Evolutionary conservation across 257 asterid genomes (phyloP).

Genomic region (Paraleonurus japonicus): DNA sequence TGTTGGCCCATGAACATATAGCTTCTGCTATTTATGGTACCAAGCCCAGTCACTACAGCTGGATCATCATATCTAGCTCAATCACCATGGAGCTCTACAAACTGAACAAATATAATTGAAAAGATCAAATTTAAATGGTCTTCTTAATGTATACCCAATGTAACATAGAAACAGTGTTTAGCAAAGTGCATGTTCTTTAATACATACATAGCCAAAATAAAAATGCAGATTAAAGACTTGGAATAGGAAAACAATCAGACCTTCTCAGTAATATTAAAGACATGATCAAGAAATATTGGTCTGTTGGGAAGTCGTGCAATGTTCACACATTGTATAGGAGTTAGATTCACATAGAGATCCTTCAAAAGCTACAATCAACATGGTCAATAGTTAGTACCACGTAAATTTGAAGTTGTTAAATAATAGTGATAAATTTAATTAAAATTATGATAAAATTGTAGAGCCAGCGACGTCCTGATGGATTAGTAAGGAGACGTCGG

Average conservation of each 20-base stretch:
- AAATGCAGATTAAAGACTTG: neutral
- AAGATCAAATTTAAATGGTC: conserved; percentile 2
- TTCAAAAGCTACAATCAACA: conserved; percentile 65
- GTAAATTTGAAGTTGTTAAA: conserved; percentile 1
- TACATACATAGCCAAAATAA: neutral
- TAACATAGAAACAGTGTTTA: neutral
- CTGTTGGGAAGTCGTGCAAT: conserved; percentile 89
- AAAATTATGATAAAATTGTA: neutral
- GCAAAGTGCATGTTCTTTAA: neutral
- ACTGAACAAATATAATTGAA: conserved; percentile 37
- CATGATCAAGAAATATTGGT: conserved; percentile 89
- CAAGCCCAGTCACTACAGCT: conserved; percentile 85
- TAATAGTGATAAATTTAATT: conserved; percentile 1
- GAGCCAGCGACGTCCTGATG: conserved; percentile 5
- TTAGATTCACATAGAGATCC: conserved; percentile 68
- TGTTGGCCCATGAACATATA: conserved; percentile 96
- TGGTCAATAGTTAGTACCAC: conserved; percentile 6
- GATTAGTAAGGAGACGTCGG: neutral
- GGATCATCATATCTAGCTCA: conserved; percentile 94
- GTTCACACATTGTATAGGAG: conserved; percentile 81
- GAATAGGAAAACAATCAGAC: conserved; percentile 30
- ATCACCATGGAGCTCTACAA: conserved; percentile 96
- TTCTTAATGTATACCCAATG: neutral
- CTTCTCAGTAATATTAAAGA: conserved; percentile 84
- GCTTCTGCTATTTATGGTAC: conserved; percentile 73